These are phyloP conservation scores for Mycena vitilis DNA, from an alignment of 768 basidiomycete genomes.

Conservation along the genomic window DNA sequence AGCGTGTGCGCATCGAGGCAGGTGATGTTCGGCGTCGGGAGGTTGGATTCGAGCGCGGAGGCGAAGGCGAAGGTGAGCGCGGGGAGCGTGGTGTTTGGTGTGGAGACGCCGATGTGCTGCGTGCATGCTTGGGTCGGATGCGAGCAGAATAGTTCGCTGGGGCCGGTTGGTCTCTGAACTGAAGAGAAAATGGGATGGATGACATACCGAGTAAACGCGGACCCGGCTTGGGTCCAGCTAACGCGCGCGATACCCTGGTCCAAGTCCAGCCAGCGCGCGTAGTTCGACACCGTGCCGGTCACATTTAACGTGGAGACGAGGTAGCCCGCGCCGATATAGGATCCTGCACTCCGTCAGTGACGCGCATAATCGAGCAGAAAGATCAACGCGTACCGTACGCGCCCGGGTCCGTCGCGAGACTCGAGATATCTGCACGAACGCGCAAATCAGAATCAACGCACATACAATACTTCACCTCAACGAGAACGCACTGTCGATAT, in stretches of 20 bases:
- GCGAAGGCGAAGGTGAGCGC: slow-evolving; percentile 57
- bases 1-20: slow-evolving; percentile 70
- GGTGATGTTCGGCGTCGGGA: slow-evolving; percentile 69
- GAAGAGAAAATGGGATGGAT: too few species aligned
- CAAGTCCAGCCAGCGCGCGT: slow-evolving; percentile 76
- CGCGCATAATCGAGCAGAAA: neutral
- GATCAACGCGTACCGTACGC: slow-evolving; percentile 63
- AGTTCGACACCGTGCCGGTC: slow-evolving; percentile 56
- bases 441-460: neutral
- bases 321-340: slow-evolving; percentile 75
- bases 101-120: slow-evolving; percentile 60
- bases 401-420: slow-evolving; percentile 64
- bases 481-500: slow-evolving; percentile 69
- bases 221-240: slow-evolving; percentile 66
- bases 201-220: slow-evolving; percentile 62
- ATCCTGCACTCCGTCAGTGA: slow-evolving; percentile 56
- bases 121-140: slow-evolving; percentile 71
- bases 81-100: slow-evolving; percentile 22
- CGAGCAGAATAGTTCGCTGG: slow-evolving; percentile 73
- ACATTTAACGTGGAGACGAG: slow-evolving; percentile 62
- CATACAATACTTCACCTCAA: too few species aligned
- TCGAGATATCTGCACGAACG: slow-evolving; percentile 59
- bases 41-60: slow-evolving; percentile 54
- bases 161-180: neutral
- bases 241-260: slow-evolving; percentile 70